A percentile compares a stretch with the other conserved stretches of the same genome.
Evolutionary conservation across 768 basidiomycete species (phyloP).

Genomic region (Vishniacozyma victoriae): DNA sequence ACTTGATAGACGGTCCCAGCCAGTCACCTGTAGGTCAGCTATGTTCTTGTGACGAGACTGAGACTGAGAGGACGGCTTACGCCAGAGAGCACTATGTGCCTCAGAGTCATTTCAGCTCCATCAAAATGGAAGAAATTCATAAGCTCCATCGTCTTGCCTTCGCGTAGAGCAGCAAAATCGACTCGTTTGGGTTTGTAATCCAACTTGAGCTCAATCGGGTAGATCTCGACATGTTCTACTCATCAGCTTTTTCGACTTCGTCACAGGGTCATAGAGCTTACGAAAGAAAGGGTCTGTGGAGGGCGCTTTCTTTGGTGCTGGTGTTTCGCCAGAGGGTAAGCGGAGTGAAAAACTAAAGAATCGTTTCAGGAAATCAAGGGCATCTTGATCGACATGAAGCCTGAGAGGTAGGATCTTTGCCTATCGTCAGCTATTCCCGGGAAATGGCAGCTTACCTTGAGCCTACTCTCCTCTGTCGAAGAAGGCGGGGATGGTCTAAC

Average conservation of each 20-base stretch:
- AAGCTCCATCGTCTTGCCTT: slow-evolving; percentile 87
- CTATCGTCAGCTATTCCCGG: slow-evolving; percentile 48
- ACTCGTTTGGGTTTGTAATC: slow-evolving; percentile 98
- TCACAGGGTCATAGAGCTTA: slow-evolving; percentile 46
- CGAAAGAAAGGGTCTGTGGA: slow-evolving; percentile 62
- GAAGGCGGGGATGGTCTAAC: slow-evolving; percentile 67
- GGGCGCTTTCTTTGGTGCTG: slow-evolving; percentile 33
- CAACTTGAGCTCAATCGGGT: slow-evolving; percentile 88
- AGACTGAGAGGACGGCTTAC: slow-evolving; percentile 52
- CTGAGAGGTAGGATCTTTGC: slow-evolving; percentile 84
- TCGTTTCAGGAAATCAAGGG: slow-evolving; percentile 92
- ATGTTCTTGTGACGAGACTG: not conserved
- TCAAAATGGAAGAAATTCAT: slow-evolving; percentile 99
- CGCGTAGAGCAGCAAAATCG: slow-evolving; percentile 80
- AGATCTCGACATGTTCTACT: slow-evolving; percentile 78
- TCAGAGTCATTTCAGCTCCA: slow-evolving; percentile 92
- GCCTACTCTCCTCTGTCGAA: slow-evolving; percentile 65
- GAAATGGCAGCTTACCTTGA: slow-evolving; percentile 56
- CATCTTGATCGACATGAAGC: slow-evolving; percentile 95
- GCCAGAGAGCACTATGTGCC: slow-evolving; percentile 85
- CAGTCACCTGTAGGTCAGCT: slow-evolving; percentile 61
- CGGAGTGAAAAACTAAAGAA: slow-evolving; percentile 71
- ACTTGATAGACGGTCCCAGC: slow-evolving; percentile 84
- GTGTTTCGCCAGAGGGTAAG: slow-evolving; percentile 43
- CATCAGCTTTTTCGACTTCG: not conserved